A percentile compares a stretch with the other conserved stretches of the same genome.
Evolutionary conservation across 352 stramenopile species (phyloP).

Genomic region (Phytophthora podocarpi): DNA sequence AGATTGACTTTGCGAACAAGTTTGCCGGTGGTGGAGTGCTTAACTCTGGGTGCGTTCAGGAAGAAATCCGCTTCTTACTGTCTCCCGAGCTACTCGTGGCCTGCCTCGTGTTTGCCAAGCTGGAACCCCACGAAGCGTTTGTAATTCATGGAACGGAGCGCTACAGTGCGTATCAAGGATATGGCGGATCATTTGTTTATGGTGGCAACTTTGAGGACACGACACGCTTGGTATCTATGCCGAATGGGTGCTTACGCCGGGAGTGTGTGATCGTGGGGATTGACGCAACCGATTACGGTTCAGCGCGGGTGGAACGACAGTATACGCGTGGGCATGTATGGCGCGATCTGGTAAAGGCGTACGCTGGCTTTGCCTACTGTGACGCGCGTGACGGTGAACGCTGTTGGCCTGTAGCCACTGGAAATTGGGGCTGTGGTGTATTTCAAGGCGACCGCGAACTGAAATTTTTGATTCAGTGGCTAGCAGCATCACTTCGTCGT

Average conservation of each 20-base stretch:
- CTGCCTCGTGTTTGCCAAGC: constrained; percentile 65
- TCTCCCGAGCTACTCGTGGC: constrained; percentile 73
- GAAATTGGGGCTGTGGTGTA: constrained; percentile 86
- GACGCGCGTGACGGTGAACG: constrained; percentile 8
- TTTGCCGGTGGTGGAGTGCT: constrained; percentile 81
- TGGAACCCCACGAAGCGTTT: constrained; percentile 75
- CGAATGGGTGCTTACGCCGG: constrained; percentile 26
- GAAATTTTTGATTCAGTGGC: constrained; percentile 86
- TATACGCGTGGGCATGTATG: constrained; percentile 53
- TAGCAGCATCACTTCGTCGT: constrained; percentile 61
- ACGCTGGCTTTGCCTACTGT: constrained; percentile 62
- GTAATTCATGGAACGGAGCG: constrained; percentile 70
- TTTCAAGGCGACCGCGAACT: constrained; percentile 76
- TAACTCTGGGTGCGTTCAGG: constrained; percentile 71
- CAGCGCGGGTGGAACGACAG: constrained; percentile 41
- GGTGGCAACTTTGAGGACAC: constrained; percentile 48
- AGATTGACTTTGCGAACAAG: constrained; percentile 88
- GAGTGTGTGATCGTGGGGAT: constrained; percentile 77
- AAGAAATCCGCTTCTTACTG: constrained; percentile 85
- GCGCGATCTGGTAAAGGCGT: constrained; percentile 75
- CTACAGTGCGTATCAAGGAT: constrained; percentile 63
- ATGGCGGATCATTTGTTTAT: constrained; percentile 64
- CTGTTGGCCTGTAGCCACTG: constrained; percentile 68
- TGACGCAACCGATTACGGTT: constrained; percentile 70
- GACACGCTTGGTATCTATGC: constrained; percentile 13